These are phyloP conservation scores for Blepharisma stoltei DNA, from an alignment of 73 alveolate species.

Conservation along the genomic window DNA sequence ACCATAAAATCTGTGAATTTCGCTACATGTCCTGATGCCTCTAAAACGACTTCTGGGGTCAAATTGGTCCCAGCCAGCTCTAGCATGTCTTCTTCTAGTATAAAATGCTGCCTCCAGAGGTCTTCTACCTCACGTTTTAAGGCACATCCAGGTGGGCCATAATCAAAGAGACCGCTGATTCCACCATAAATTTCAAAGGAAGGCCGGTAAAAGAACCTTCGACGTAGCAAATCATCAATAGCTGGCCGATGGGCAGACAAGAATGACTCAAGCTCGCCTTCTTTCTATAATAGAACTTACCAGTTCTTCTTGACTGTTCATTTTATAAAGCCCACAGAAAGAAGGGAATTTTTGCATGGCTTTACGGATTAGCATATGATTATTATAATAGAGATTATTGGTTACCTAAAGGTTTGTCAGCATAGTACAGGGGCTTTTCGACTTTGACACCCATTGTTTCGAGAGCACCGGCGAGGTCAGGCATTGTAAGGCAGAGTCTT, in stretches of 20 bases:
- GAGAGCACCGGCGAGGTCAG: constrained; percentile 7
- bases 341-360: too few relatives aligned
- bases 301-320: too few relatives aligned
- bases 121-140: constrained; percentile 85
- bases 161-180: constrained; percentile 98
- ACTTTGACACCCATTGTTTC: constrained; percentile 22
- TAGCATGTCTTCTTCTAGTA: constrained; percentile 94
- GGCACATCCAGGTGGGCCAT: constrained; percentile 98
- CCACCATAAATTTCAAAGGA: constrained; percentile 97
- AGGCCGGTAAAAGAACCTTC: constrained; percentile 80
- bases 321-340: too few relatives aligned
- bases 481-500: constrained; percentile 6
- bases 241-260: background rate
- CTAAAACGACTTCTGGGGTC: constrained; percentile 88
- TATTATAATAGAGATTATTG: too few relatives aligned
- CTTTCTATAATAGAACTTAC: background rate
- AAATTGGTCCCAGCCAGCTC: constrained; percentile 88
- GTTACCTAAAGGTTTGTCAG: constrained; percentile 24
- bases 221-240: constrained; percentile 86
- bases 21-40: constrained; percentile 99
- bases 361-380: too few relatives aligned
- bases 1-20: constrained; percentile 98
- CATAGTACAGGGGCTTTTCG: constrained; percentile 11
- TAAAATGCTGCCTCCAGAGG: constrained; percentile 96
- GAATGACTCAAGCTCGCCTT: background rate